Evolutionary conservation across 306 rosid species (phyloP).

Genomic region (Begonia loranthoides): DNA sequence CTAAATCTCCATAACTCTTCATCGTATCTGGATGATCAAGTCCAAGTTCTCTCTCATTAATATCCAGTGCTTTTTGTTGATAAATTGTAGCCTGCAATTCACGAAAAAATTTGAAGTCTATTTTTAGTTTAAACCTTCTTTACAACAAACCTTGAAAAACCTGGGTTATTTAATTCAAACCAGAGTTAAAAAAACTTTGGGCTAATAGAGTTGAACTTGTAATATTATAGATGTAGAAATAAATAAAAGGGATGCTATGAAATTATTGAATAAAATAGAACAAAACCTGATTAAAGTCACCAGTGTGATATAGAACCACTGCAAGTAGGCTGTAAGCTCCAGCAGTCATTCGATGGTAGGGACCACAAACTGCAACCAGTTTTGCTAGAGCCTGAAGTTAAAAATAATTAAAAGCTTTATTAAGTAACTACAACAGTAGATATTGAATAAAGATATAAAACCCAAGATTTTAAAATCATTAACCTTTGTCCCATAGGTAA

Average conservation of each 20-base stretch:
- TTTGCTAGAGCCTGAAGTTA: conserved; percentile 78
- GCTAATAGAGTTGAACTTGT: too few species aligned
- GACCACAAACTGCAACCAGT: conserved; percentile 96
- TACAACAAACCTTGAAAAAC: background rate
- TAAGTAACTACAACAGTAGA: conserved; percentile 1
- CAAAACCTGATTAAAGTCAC: conserved; percentile 94
- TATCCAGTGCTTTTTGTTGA: conserved; percentile 96
- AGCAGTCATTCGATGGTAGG: conserved; percentile 95
- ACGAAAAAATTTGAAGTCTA: conserved; percentile 14
- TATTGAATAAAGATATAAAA: background rate
- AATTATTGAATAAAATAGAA: background rate
- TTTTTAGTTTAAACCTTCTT: conserved; percentile 10
- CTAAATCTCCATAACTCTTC: conserved; percentile 99
- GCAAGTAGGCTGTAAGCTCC: conserved; percentile 99
- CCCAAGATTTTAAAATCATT: conserved; percentile 2
- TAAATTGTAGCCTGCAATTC: conserved; percentile 81
- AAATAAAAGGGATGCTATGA: background rate
- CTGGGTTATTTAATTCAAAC: too few species aligned
- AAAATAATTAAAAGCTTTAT: background rate
- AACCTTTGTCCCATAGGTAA: conserved; percentile 88
- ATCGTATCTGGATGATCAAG: conserved; percentile 99
- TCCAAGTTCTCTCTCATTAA: conserved; percentile 95
- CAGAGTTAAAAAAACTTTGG: too few species aligned
- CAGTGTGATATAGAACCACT: conserved; percentile 97
- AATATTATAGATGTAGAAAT: background rate